Percentiles rank a stretch among this genome's conserved stretches.
Evolutionary conservation across 2,329 filamentous ascomycete species (phyloP).

Genomic region (Eurotiales sp.): DNA sequence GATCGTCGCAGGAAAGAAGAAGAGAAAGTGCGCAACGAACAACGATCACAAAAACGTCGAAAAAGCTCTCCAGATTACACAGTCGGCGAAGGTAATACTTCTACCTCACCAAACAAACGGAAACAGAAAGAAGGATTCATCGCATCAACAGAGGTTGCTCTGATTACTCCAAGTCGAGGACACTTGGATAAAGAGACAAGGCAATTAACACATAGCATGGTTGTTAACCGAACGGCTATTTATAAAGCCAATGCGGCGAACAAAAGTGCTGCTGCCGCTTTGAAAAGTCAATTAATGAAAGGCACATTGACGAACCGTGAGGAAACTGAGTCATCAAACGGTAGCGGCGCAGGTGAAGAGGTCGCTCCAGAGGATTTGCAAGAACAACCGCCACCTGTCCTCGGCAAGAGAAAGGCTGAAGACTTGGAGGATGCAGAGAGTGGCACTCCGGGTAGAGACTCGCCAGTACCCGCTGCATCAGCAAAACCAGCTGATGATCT

Average conservation of each 20-base stretch:
- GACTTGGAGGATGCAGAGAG: constrained; percentile 55
- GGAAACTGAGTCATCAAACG: constrained; percentile 24
- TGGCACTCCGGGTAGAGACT: constrained; percentile 47
- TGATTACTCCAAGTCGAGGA: constrained; percentile 54
- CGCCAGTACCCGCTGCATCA: constrained; percentile 49
- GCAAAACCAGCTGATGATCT: constrained; percentile 56
- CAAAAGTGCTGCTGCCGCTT: constrained; percentile 85
- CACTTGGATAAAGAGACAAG: constrained; percentile 55
- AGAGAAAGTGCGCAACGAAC: constrained; percentile 51
- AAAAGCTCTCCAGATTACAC: constrained; percentile 45
- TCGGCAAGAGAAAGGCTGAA: constrained; percentile 63
- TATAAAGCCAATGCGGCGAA: constrained; percentile 76
- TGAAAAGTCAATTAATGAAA: constrained; percentile 73
- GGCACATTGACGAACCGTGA: constrained; percentile 20
- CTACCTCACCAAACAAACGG: constrained; percentile 19
- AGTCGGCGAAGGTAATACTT: constrained; percentile 32
- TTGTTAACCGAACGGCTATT: constrained; percentile 67
- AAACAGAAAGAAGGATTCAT: constrained; percentile 28
- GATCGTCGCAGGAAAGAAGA: constrained; percentile 74
- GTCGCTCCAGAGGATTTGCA: constrained; percentile 24
- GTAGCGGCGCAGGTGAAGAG: constrained; percentile 19
- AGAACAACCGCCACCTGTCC: constrained; percentile 31
- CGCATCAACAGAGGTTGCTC: constrained; percentile 49
- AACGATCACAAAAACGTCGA: constrained; percentile 39
- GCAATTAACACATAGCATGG: constrained; percentile 78